Evolutionary conservation across 768 basidiomycete species (phyloP), one percentile per base, ranked within the genome.

Genomic region (Crassisporium funariophilum): DNA sequence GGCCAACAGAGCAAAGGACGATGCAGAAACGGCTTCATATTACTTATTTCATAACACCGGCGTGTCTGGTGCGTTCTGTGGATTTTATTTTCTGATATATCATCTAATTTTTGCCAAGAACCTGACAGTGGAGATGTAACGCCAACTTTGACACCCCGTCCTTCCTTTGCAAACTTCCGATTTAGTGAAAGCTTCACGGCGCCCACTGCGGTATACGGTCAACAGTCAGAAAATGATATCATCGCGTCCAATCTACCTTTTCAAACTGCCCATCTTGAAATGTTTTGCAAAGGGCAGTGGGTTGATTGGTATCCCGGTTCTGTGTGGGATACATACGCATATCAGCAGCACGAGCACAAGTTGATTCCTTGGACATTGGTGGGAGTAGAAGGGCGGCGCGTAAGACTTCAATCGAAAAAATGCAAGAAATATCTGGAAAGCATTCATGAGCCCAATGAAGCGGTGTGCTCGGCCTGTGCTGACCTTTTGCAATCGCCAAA

Each of bases 241-340:
- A 13, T 29, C 27, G 27, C 27, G 8, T 29, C 27, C 27, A 29
- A 29, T 29, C 13, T 29, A 29, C n/a, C n/a, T 29, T 29, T 13
- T 29, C 8, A 29, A 29, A 7, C 27, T 29, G 27, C 7, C 13
- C 13, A 13, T 29, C 27, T 7, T 29, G 27, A 13, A 7, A 29
- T 7, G 13, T 7, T 7, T 7, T 29, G 27, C 13, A 29, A 7
- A 7, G 49, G 49, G 15, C 35, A 45, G 3, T 19, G 17, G 5
- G 39, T 52, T 2, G 10, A 47, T 20, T 52, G 50, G 50, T 12
- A 12, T 15, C 21, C 46, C 13, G 50, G 44, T 11, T 46, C 44
- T 6, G 22, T 52, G 9, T 52, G 50, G 50, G 50, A 46, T 5
- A 52, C 50, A 13, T 52, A 52, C 25, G 45, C 50, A 36, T 52